Evolutionary conservation across 495 filamentous ascomycete genomes (phyloP).

Genomic region (Physcia stellaris): DNA sequence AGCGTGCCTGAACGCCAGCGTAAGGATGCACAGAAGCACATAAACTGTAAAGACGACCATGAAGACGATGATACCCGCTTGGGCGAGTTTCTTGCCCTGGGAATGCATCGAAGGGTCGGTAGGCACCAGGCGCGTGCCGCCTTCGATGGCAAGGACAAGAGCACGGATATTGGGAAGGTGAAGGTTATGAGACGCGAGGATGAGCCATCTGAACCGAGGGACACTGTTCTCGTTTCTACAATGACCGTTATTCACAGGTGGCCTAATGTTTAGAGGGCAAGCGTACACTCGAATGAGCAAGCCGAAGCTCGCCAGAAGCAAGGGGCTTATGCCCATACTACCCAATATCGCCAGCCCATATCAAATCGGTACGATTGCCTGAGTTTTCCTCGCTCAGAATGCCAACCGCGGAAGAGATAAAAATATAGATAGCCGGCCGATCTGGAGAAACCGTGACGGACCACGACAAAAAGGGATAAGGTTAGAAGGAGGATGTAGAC

Average conservation of each 20-base stretch:
- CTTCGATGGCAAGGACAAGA: not conserved
- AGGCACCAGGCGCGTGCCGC: not conserved
- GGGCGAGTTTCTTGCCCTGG: not conserved
- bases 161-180: not conserved
- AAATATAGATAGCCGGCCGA: not conserved
- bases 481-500: constrained; percentile 1
- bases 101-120: not conserved
- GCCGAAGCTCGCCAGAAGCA: not conserved
- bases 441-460: constrained; percentile 1
- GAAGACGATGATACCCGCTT: not conserved
- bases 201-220: not conserved
- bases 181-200: not conserved
- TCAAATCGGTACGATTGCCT: not conserved
- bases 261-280: not conserved
- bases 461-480: not conserved
- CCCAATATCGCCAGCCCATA: not conserved
- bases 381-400: constrained; percentile 3
- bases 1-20: not conserved
- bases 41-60: not conserved
- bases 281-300: constrained; percentile 5
- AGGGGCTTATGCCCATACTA: constrained; percentile 1
- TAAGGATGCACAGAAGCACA: not conserved
- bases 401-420: not conserved
- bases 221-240: not conserved
- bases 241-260: not conserved